These are phyloP conservation scores for Boletus subcaerulescens DNA, from an alignment of 768 basidiomycete species.

Conservation along the genomic window DNA sequence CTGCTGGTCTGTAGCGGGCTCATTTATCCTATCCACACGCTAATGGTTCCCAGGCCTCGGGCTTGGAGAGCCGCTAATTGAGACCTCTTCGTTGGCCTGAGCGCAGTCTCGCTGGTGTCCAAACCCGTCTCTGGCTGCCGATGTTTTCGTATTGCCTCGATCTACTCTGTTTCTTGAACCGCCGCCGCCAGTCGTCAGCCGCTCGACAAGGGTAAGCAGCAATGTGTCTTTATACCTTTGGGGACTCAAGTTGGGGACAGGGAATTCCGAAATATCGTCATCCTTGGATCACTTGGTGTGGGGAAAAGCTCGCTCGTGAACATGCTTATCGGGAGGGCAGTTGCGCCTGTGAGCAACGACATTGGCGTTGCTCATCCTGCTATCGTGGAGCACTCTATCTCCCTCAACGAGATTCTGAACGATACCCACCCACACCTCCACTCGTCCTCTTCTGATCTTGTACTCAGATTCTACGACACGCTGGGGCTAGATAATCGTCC, in stretches of 20 bases:
- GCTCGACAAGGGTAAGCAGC: conserved; percentile 8
- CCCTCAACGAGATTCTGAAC: not conserved
- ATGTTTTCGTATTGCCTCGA: not conserved
- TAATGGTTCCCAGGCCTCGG: not conserved
- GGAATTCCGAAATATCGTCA: conserved; percentile 12
- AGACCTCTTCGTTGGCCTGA: not conserved
- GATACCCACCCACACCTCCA: not conserved
- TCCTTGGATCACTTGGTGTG: conserved; percentile 28
- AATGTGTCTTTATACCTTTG: not conserved
- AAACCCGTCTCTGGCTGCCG: not conserved
- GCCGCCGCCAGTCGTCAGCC: not conserved
- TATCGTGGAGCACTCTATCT: conserved; percentile 12
- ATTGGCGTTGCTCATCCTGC: conserved; percentile 12
- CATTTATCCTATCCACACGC: not conserved
- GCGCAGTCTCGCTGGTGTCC: not conserved
- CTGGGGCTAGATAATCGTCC: conserved; percentile 19
- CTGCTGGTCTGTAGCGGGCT: not conserved
- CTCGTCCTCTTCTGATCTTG: not conserved
- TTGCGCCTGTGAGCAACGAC: conserved; percentile 27
- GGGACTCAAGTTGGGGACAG: conserved; percentile 2
- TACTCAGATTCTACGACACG: conserved; percentile 17
- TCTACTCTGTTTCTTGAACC: not conserved
- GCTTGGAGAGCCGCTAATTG: not conserved
- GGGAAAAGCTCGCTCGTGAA: conserved; percentile 43
- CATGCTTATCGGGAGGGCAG: conserved; percentile 28